These are phyloP conservation scores for Phaeosphaeriaceae sp. DNA, from an alignment of 2,329 filamentous ascomycete species.

Conservation along the genomic window DNA sequence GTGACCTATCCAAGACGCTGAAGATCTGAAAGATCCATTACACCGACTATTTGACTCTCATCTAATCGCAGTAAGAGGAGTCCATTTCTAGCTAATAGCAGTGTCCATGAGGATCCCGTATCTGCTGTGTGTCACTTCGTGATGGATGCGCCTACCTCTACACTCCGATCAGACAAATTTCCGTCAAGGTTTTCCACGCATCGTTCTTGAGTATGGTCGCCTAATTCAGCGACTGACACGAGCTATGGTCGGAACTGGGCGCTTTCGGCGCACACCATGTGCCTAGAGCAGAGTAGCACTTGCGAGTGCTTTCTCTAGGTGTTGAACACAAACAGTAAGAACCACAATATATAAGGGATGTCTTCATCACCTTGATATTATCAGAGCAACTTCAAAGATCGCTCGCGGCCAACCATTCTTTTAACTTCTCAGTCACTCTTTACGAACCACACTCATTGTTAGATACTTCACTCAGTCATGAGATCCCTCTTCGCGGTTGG, in stretches of 20 bases:
- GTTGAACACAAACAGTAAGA: not conserved
- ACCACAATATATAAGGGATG: not conserved
- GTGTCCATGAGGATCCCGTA: not conserved
- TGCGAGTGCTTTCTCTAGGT: not conserved
- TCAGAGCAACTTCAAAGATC: constrained; percentile 8
- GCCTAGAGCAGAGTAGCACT: not conserved
- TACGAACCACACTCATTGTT: constrained; percentile 7
- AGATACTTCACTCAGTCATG: constrained; percentile 21
- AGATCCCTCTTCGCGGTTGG: constrained; percentile 29
- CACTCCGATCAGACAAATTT: not conserved
- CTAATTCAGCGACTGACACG: not conserved
- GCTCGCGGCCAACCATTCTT: constrained; percentile 3
- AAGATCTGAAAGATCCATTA: not conserved
- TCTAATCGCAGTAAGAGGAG: not conserved
- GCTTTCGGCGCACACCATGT: not conserved
- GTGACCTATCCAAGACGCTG: too few species aligned
- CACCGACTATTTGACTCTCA: not conserved
- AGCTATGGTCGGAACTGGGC: not conserved
- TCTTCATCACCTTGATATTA: not conserved
- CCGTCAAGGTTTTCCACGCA: not conserved
- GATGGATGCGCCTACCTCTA: not conserved
- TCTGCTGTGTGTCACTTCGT: not conserved
- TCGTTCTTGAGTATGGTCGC: not conserved
- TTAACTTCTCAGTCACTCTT: constrained; percentile 8
- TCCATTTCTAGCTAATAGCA: not conserved